Evolutionary conservation across 2,329 filamentous ascomycete genomes (phyloP).

Genomic region (Sporothrix pseudoabietina): DNA sequence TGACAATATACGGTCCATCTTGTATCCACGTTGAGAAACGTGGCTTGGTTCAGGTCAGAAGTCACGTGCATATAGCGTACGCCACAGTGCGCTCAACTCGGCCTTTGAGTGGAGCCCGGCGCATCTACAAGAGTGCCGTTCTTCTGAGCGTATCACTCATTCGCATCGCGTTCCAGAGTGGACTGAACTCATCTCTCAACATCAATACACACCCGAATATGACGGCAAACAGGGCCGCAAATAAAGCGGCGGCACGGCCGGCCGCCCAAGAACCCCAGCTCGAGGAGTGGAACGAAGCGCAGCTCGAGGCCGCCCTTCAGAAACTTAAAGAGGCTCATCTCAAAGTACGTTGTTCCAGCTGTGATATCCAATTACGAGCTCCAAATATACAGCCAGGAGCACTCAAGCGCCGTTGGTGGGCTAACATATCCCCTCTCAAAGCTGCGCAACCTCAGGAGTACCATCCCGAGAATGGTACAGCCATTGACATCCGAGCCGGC

Average conservation of each 20-base stretch:
- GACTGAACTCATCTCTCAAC: not conserved
- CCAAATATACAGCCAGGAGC: not conserved
- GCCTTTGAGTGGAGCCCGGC: not conserved
- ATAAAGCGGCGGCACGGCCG: constrained; percentile 21
- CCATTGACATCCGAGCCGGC: constrained; percentile 53
- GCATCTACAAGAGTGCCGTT: not conserved
- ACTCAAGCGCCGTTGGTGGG: not conserved
- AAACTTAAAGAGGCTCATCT: constrained; percentile 58
- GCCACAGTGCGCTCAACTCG: constrained; percentile 21
- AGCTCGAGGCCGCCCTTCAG: constrained; percentile 53
- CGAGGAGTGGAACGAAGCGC: constrained; percentile 52
- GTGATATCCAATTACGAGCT: no score
- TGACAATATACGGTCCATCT: constrained; percentile 34
- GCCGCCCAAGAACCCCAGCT: constrained; percentile 30
- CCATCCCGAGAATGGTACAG: constrained; percentile 54
- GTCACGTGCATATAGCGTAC: constrained; percentile 24
- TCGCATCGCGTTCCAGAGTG: not conserved
- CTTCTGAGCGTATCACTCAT: not conserved
- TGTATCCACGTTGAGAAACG: constrained; percentile 3
- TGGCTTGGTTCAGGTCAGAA: not conserved
- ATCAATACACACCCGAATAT: not conserved
- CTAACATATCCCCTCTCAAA: constrained; percentile 36
- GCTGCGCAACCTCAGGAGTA: constrained; percentile 52
- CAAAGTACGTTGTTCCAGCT: constrained; percentile 47
- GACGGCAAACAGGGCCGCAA: constrained; percentile 18